phyloP scores from a whole-genome alignment of 2,329 filamentous ascomycete genomes.

The Apiospora aurea region DNA sequence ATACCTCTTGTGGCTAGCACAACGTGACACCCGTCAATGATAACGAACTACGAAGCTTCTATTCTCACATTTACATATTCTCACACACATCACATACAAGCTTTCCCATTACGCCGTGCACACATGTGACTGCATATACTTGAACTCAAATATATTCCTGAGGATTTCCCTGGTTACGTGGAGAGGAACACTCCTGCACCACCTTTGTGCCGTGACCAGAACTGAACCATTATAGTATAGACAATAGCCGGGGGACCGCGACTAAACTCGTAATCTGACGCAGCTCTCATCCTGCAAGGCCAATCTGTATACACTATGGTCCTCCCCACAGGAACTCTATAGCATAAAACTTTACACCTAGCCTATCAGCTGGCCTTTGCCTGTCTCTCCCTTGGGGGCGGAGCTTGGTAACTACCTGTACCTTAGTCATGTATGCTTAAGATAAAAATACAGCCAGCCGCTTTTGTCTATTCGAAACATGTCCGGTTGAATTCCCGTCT shows the following conservation, averaged over 20 bases:
- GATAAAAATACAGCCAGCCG: background rate
- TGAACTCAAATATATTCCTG: background rate
- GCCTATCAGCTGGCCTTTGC: background rate
- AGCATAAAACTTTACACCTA: background rate
- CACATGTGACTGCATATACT: background rate
- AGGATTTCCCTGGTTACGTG: background rate
- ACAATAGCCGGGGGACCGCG: background rate
- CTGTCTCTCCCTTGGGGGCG: background rate
- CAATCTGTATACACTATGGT: background rate
- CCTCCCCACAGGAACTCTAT: constrained; percentile 13
- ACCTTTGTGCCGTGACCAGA: background rate
- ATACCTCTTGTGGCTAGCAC: constrained; percentile 8
- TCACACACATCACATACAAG: background rate
- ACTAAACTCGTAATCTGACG: constrained; percentile 2
- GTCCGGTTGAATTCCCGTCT: background rate
- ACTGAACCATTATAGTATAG: background rate
- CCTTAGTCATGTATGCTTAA: background rate
- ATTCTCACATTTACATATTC: background rate
- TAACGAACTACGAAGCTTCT: constrained; percentile 17
- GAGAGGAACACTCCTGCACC: background rate
- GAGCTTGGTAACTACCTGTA: background rate
- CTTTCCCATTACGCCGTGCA: background rate
- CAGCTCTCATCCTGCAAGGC: constrained; percentile 2
- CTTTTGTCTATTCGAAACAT: background rate
- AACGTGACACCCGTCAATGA: constrained; percentile 11